Evolutionary conservation across 2,329 filamentous ascomycete genomes (phyloP).

Genomic region (Aspergillus sp.): DNA sequence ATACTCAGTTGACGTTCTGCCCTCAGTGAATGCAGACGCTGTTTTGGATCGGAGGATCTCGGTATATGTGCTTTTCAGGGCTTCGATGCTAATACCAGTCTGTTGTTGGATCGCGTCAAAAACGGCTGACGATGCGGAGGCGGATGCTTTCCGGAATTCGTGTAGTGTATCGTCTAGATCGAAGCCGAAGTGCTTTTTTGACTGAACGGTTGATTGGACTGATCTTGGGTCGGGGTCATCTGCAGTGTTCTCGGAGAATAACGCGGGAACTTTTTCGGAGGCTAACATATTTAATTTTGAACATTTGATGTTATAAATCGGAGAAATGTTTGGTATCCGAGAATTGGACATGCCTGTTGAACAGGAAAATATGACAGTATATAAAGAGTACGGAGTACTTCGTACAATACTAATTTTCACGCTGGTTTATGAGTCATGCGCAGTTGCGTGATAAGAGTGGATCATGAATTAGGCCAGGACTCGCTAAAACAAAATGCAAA

Average conservation of each 20-base stretch:
- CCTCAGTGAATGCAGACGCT: constrained; percentile 38
- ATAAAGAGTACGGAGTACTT: too few relatives aligned
- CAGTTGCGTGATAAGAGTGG: neutral
- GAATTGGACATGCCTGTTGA: neutral
- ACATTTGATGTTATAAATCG: too few relatives aligned
- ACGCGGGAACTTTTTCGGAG: neutral
- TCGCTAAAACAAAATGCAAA: too few relatives aligned
- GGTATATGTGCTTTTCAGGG: constrained; percentile 22
- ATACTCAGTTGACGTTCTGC: constrained; percentile 40
- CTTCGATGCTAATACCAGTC: constrained; percentile 5
- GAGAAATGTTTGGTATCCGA: too few relatives aligned
- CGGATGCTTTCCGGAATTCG: constrained; percentile 39
- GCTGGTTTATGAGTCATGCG: too few relatives aligned
- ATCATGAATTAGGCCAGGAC: too few relatives aligned
- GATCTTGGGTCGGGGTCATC: neutral
- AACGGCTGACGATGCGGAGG: constrained; percentile 26
- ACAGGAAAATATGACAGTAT: too few relatives aligned
- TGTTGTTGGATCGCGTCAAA: constrained; percentile 24
- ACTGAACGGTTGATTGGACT: constrained; percentile 16
- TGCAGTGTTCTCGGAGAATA: neutral
- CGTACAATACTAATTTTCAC: too few relatives aligned
- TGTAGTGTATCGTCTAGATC: constrained; percentile 47
- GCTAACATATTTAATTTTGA: too few relatives aligned
- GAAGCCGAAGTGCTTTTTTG: constrained; percentile 38
- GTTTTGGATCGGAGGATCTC: constrained; percentile 31